Evolutionary conservation across 2,329 filamentous ascomycete species (phyloP).

Genomic region (Penicillium paneum): DNA sequence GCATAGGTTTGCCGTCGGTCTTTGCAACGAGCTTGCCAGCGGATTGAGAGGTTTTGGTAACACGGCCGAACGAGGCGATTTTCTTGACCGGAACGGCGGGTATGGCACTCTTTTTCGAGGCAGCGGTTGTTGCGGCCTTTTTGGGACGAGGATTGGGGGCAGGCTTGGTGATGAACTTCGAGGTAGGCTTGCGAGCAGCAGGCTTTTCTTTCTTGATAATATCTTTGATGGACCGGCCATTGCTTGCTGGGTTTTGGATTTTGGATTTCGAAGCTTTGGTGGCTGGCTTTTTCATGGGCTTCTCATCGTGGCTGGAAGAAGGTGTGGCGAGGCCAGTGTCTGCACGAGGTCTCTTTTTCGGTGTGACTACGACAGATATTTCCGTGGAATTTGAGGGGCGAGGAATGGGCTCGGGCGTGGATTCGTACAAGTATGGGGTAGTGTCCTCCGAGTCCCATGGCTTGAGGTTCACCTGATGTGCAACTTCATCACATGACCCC

Average conservation of each 20-base stretch:
- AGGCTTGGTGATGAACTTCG: background rate
- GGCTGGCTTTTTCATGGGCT: conserved; percentile 24
- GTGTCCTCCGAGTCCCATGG: conserved; percentile 52
- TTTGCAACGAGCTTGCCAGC: conserved; percentile 26
- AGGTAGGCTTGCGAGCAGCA: conserved; percentile 2
- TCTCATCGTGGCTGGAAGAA: conserved; percentile 42
- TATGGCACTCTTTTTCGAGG: conserved; percentile 13
- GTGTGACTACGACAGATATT: conserved; percentile 40
- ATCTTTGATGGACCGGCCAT: conserved; percentile 27
- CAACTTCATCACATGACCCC: conserved; percentile 84
- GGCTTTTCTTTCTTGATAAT: conserved; percentile 25
- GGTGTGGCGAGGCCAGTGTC: conserved; percentile 43
- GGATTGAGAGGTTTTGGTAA: conserved; percentile 31
- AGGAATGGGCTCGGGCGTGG: conserved; percentile 29
- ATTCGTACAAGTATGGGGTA: conserved; percentile 27
- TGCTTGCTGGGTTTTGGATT: conserved; percentile 31
- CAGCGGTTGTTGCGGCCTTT: conserved; percentile 16
- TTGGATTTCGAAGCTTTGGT: background rate
- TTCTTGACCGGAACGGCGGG: conserved; percentile 1
- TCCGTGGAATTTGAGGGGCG: conserved; percentile 12
- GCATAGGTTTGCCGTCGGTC: conserved; percentile 34
- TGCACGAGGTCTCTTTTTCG: conserved; percentile 35
- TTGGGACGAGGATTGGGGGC: conserved; percentile 8
- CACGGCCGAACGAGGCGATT: conserved; percentile 20
- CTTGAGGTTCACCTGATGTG: conserved; percentile 63